Conservation (phyloP, 352 stramenopile species). For the Plasmopara muralis region DNA sequence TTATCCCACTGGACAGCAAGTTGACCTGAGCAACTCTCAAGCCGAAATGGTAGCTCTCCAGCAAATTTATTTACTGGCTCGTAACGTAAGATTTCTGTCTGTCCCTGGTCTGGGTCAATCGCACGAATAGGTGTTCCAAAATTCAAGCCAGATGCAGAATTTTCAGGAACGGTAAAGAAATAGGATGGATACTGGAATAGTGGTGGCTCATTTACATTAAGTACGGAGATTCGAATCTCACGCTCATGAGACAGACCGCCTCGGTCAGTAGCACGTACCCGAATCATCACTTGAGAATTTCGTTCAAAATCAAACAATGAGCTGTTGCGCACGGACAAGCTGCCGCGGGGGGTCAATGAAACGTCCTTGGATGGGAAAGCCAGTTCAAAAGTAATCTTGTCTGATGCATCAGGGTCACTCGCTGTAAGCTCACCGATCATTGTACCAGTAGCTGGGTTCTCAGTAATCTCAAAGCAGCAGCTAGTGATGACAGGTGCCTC, state of each 20-base stretch:
- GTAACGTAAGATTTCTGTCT: slow-evolving; percentile 43
- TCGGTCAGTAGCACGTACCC: slow-evolving; percentile 29
- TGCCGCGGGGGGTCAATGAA: slow-evolving; percentile 30
- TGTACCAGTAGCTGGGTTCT: slow-evolving; percentile 37
- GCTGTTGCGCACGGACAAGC: slow-evolving; percentile 32
- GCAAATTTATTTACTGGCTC: slow-evolving; percentile 35
- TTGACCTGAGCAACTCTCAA: slow-evolving; percentile 50
- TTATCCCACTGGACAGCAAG: slow-evolving; percentile 37
- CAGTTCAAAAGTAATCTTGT: slow-evolving; percentile 24
- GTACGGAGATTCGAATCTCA: slow-evolving; percentile 35
- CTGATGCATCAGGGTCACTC: slow-evolving; percentile 30
- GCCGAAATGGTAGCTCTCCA: slow-evolving; percentile 33
- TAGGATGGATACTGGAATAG: slow-evolving; percentile 34
- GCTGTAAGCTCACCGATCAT: slow-evolving; percentile 33
- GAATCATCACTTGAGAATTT: slow-evolving; percentile 27
- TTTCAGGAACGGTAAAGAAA: slow-evolving; percentile 36
- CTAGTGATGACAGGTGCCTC: slow-evolving; percentile 31
- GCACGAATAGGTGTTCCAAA: slow-evolving; percentile 48
- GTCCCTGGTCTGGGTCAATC: slow-evolving; percentile 37
- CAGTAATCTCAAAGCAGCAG: slow-evolving; percentile 31
- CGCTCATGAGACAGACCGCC: slow-evolving; percentile 30
- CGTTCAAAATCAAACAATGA: slow-evolving; percentile 45
- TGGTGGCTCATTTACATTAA: slow-evolving; percentile 51
- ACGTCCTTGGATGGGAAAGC: slow-evolving; percentile 30
- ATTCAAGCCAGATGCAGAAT: slow-evolving; percentile 21